These are phyloP conservation scores for Moricandia moricandioides DNA, from an alignment of 345 rosid species.

Conservation along the genomic window DNA sequence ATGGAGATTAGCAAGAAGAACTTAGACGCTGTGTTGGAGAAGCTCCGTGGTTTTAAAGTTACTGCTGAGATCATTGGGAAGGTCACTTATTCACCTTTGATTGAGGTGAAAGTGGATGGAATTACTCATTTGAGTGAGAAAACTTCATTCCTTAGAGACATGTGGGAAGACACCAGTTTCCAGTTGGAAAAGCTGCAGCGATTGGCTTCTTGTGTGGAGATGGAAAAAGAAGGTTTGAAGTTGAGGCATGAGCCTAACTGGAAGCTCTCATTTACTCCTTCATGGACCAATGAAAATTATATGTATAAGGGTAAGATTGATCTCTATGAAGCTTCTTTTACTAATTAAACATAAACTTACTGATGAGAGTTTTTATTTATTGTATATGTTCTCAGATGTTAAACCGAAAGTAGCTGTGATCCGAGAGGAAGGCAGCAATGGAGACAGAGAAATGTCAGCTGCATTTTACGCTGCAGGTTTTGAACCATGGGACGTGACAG, in stretches of 20 bases:
- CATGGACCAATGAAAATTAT: constrained; percentile 58
- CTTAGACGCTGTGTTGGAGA: constrained; percentile 54
- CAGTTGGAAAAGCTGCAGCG: constrained; percentile 77
- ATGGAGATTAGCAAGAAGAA: constrained; percentile 68
- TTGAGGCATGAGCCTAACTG: constrained; percentile 69
- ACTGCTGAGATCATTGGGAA: constrained; percentile 68
- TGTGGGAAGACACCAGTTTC: constrained; percentile 96
- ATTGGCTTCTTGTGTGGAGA: constrained; percentile 75
- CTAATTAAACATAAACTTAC: not conserved
- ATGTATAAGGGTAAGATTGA: constrained; percentile 36
- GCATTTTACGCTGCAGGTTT: constrained; percentile 86
- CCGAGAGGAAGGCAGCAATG: constrained; percentile 97
- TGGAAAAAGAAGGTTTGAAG: constrained; percentile 85
- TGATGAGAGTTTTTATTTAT: not conserved
- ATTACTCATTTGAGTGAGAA: constrained; percentile 52
- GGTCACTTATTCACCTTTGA: constrained; percentile 54
- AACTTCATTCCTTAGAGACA: constrained; percentile 68
- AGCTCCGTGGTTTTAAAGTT: constrained; percentile 46
- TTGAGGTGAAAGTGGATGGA: constrained; percentile 65
- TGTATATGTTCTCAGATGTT: constrained; percentile 28
- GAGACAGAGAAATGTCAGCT: constrained; percentile 96
- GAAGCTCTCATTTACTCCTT: constrained; percentile 70
- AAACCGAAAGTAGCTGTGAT: constrained; percentile 91
- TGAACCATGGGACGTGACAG: constrained; percentile 91
- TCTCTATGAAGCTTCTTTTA: not conserved